Evolutionary conservation across 2,329 filamentous ascomycete species (phyloP).

Genomic region (Hypoxylon rubiginosum): DNA sequence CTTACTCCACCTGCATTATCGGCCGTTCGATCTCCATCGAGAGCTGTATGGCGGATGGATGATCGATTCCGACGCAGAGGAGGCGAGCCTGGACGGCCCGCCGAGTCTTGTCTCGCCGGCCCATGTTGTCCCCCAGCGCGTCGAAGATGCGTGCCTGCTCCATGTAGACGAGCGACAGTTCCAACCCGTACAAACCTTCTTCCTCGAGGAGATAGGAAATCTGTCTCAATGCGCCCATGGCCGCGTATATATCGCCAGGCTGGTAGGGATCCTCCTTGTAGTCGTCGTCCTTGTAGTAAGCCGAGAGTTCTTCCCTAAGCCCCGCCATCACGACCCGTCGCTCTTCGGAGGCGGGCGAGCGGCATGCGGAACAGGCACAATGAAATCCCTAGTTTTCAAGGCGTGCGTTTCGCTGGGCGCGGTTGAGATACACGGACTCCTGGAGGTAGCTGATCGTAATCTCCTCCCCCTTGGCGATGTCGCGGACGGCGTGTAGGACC

Average conservation of each 20-base stretch:
- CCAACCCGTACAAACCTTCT: neutral
- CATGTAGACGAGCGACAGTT: neutral
- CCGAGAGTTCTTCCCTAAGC: neutral
- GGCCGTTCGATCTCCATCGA: neutral
- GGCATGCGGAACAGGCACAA: neutral
- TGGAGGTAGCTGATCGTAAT: constrained; percentile 4
- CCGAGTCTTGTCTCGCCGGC: neutral
- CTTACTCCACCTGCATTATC: neutral
- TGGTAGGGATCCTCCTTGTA: neutral
- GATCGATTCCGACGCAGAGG: neutral
- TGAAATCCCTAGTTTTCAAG: constrained; percentile 1
- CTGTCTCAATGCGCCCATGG: neutral
- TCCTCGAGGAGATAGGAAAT: neutral
- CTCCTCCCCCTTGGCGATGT: neutral
- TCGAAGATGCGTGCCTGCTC: neutral
- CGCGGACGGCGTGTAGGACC: neutral
- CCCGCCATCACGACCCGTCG: neutral
- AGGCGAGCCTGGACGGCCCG: neutral
- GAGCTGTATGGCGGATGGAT: neutral
- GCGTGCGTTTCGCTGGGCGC: neutral
- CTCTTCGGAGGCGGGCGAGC: neutral
- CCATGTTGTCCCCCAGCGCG: neutral
- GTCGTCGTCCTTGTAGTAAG: neutral
- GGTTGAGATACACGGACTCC: neutral
- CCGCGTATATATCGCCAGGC: neutral